Percentiles rank a stretch among this genome's conserved stretches.
Conservation (phyloP, 2,329 filamentous ascomycete species). For the Claviceps purpurea region DNA sequence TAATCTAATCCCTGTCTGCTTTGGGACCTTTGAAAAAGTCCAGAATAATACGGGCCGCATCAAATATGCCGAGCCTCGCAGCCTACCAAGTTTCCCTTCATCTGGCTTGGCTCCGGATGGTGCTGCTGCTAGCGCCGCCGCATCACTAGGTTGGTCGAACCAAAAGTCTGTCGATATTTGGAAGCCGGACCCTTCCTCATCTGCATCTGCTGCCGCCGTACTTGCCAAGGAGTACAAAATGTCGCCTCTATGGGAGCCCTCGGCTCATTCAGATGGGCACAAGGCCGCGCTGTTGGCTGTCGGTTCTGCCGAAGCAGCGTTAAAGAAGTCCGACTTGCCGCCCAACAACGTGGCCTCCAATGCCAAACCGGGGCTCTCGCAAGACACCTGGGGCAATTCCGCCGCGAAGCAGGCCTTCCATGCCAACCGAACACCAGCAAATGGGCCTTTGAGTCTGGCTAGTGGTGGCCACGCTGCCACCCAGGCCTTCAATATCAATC, state of each 20-base stretch:
- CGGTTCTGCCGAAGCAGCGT: slow-evolving; percentile 21
- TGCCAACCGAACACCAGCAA: slow-evolving; percentile 11
- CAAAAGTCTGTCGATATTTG: slow-evolving; percentile 52
- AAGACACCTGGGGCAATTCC: slow-evolving; percentile 44
- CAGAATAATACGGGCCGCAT: slow-evolving; percentile 29
- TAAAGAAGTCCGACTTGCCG: slow-evolving; percentile 11
- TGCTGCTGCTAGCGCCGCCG: slow-evolving; percentile 60
- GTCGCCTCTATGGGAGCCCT: slow-evolving; percentile 45
- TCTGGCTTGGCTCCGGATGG: slow-evolving; percentile 42
- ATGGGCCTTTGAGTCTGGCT: slow-evolving; percentile 9
- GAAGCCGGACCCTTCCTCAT: slow-evolving; percentile 46
- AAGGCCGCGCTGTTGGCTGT: slow-evolving; percentile 61
- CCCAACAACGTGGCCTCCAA: not conserved
- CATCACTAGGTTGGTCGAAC: slow-evolving; percentile 59
- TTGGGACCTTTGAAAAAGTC: not conserved
- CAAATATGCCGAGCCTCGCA: slow-evolving; percentile 58
- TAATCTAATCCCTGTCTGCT: not conserved
- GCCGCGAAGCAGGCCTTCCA: slow-evolving; percentile 57
- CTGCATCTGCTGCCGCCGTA: slow-evolving; percentile 32
- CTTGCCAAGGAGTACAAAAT: slow-evolving; percentile 30
- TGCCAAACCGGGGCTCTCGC: slow-evolving; percentile 10
- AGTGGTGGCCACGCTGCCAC: slow-evolving; percentile 19
- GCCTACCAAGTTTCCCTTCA: slow-evolving; percentile 64
- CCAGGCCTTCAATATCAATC: slow-evolving; percentile 24
- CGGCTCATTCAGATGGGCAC: slow-evolving; percentile 51